These are phyloP conservation scores for Populus tomentosa DNA, from an alignment of 441 rosid species.

Conservation along the genomic window DNA sequence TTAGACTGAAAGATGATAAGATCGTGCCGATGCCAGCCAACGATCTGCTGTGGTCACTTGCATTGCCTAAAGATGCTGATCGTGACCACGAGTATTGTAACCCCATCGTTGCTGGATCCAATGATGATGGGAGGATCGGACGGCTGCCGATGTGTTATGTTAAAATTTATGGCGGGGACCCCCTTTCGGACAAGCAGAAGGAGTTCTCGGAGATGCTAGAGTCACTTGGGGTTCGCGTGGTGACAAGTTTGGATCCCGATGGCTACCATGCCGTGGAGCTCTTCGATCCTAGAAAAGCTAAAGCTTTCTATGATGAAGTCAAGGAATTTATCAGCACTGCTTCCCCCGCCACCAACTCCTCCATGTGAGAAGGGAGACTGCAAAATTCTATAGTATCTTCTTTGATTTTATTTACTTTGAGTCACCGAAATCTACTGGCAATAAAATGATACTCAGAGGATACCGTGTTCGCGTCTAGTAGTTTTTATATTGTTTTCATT, in stretches of 20 bases:
- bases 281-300: constrained; percentile 44
- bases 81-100: constrained; percentile 76
- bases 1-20: constrained; percentile 37
- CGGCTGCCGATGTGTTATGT: constrained; percentile 48
- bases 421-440: too few relatives aligned
- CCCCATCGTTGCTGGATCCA: constrained; percentile 30
- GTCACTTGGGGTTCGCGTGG: constrained; percentile 55
- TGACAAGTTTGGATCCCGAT: constrained; percentile 32
- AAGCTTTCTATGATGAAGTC: constrained; percentile 25
- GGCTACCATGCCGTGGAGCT: constrained; percentile 69
- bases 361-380: not conserved
- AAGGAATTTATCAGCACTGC: constrained; percentile 32
- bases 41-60: constrained; percentile 66
- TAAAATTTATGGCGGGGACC: constrained; percentile 63
- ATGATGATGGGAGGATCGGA: constrained; percentile 31
- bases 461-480: too few relatives aligned
- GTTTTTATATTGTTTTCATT: too few relatives aligned
- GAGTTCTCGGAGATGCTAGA: constrained; percentile 44
- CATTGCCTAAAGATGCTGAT: constrained; percentile 56
- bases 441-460: too few relatives aligned
- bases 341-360: not conserved
- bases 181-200: constrained; percentile 60
- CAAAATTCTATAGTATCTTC: not conserved
- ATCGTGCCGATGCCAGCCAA: constrained; percentile 46
- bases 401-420: not conserved